phyloP scores from a whole-genome alignment of 2,329 filamentous ascomycete species.

The Alternaria viburni region DNA sequence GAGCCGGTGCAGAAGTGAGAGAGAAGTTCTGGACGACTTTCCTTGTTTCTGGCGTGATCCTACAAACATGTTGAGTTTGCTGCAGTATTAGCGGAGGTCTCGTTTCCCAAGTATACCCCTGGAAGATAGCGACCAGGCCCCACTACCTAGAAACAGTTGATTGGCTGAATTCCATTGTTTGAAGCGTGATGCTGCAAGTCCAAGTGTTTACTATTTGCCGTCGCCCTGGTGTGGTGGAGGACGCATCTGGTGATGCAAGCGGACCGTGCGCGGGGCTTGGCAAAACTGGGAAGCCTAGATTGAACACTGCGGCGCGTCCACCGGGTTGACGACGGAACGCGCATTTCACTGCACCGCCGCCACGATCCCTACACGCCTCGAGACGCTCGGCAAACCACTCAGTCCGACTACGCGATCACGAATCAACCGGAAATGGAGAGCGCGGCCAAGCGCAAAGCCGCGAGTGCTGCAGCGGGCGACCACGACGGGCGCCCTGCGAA shows the following conservation, averaged over 20 bases:
- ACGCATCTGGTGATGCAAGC: slow-evolving; percentile 5
- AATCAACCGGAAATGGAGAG: slow-evolving; percentile 48
- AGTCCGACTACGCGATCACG: slow-evolving; percentile 40
- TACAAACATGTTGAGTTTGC: slow-evolving; percentile 26
- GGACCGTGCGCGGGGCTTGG: slow-evolving; percentile 14
- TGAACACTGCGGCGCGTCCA: slow-evolving; percentile 29
- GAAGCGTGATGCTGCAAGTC: neutral
- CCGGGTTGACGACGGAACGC: slow-evolving; percentile 28
- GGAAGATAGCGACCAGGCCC: slow-evolving; percentile 27
- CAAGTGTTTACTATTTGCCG: neutral
- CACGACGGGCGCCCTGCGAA: slow-evolving; percentile 62
- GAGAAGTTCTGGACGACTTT: neutral
- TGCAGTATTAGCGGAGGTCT: slow-evolving; percentile 29
- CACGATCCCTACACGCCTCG: slow-evolving; percentile 23
- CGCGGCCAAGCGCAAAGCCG: slow-evolving; percentile 63
- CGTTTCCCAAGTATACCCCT: slow-evolving; percentile 39
- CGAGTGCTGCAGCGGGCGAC: slow-evolving; percentile 56
- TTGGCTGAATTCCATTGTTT: slow-evolving; percentile 5
- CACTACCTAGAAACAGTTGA: slow-evolving; percentile 15
- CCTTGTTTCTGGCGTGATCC: slow-evolving; percentile 10
- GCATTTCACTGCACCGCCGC: slow-evolving; percentile 44
- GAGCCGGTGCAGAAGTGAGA: slow-evolving; percentile 36
- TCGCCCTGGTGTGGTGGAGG: neutral
- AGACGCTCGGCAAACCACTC: slow-evolving; percentile 19
- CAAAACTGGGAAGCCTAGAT: slow-evolving; percentile 14